Percentiles rank a stretch among this genome's conserved stretches.
Evolutionary conservation across 139 green algal species (phyloP).

Genomic region (Volvox reticuliferus): DNA sequence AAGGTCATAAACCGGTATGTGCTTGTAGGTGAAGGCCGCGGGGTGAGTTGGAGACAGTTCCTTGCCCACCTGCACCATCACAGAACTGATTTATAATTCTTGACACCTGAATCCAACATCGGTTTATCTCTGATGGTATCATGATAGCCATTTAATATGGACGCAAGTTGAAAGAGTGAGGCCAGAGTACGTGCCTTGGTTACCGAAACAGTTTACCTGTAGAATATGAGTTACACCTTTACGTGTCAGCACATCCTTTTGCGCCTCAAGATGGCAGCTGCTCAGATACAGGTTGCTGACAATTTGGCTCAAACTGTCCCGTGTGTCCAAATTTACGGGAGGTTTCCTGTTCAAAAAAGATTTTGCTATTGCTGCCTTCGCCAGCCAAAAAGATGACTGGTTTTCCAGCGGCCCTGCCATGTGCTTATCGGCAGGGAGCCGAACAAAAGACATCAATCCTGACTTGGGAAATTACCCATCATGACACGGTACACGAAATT

Average conservation of each 20-base stretch:
- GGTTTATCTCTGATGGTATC: not conserved
- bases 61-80: constrained; percentile 34
- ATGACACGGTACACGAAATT: too few relatives aligned
- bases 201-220: constrained; percentile 7
- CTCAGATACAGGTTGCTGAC: not conserved
- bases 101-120: not conserved
- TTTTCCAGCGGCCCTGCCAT: not conserved
- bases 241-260: not conserved
- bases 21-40: constrained; percentile 46
- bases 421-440: not conserved
- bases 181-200: not conserved
- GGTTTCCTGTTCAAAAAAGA: not conserved
- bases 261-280: constrained; percentile 35
- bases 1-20: constrained; percentile 42
- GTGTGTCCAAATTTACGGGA: not conserved
- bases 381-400: constrained; percentile 18
- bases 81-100: too few relatives aligned
- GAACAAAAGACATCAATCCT: not conserved
- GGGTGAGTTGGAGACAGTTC: constrained; percentile 51
- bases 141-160: not conserved
- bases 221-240: constrained; percentile 54
- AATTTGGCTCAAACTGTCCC: not conserved
- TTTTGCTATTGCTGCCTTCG: constrained; percentile 21
- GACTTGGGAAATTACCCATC: too few relatives aligned
- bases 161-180: not conserved